These are phyloP conservation scores for Coffea eugenioides DNA, from an alignment of 257 asterid species.

Conservation along the genomic window DNA sequence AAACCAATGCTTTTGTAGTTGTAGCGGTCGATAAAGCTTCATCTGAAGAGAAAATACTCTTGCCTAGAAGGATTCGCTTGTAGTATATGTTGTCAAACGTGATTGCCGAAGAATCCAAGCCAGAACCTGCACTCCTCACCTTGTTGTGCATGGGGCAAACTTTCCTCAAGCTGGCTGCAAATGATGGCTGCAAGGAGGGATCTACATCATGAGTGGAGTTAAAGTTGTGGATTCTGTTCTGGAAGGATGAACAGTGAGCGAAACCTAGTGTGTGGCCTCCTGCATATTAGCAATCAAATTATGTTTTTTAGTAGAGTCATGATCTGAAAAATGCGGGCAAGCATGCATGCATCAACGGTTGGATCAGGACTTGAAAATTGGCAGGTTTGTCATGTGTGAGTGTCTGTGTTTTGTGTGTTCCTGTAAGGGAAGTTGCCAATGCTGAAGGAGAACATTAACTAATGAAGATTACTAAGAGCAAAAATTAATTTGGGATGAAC, in stretches of 20 bases:
- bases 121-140: slow-evolving; percentile 60
- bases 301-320: not conserved
- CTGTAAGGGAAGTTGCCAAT: not conserved
- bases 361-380: no score
- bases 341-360: no score
- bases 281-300: slow-evolving; percentile 18
- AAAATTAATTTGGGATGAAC: slow-evolving; percentile 17
- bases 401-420: no score
- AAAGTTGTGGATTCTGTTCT: slow-evolving; percentile 81
- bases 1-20: slow-evolving; percentile 51
- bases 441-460: not conserved
- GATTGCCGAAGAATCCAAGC: slow-evolving; percentile 60
- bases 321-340: not conserved
- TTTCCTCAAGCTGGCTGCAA: slow-evolving; percentile 51
- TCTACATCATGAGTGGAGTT: slow-evolving; percentile 42
- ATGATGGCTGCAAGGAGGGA: slow-evolving; percentile 53
- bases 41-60: slow-evolving; percentile 69
- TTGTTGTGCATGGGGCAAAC: slow-evolving; percentile 66
- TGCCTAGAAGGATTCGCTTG: slow-evolving; percentile 62
- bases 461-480: not conserved
- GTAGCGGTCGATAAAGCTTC: slow-evolving; percentile 52
- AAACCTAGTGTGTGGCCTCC: slow-evolving; percentile 94
- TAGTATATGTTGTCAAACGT: slow-evolving; percentile 67
- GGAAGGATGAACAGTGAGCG: slow-evolving; percentile 85
- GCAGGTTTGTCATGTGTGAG: no score